A percentile compares a stretch with the other conserved stretches of the same genome.
Evolutionary conservation across 257 asterid genomes (phyloP).

Genomic region (Orobanche coerulescens): DNA sequence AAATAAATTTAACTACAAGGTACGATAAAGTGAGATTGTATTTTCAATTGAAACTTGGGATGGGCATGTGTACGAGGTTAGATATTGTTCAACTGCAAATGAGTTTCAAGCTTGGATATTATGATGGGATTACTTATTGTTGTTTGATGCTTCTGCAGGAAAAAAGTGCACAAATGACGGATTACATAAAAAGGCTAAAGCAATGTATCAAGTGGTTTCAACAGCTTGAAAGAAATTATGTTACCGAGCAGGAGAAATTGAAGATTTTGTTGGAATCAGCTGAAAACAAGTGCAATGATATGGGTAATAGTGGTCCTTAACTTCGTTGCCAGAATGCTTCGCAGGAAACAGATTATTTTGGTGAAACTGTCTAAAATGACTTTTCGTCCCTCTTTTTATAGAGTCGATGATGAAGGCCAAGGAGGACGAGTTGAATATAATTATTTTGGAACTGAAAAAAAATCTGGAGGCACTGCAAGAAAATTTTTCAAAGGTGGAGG

Average conservation of each 20-base stretch:
- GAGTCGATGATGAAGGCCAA: constrained; percentile 70
- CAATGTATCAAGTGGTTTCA: constrained; percentile 81
- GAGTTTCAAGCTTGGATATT: constrained; percentile 7
- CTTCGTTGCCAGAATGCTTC: neutral
- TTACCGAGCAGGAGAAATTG: constrained; percentile 44
- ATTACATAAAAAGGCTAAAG: constrained; percentile 62
- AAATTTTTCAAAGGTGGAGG: constrained; percentile 60
- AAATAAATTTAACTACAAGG: constrained; percentile 51
- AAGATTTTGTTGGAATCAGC: constrained; percentile 54
- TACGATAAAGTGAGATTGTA: constrained; percentile 13
- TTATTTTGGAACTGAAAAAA: constrained; percentile 66
- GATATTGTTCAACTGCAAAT: neutral
- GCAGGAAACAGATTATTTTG: neutral
- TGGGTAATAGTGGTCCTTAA: constrained; percentile 34
- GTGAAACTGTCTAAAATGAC: neutral
- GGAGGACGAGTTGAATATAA: constrained; percentile 69
- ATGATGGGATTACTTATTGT: neutral
- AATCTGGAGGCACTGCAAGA: constrained; percentile 59
- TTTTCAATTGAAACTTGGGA: constrained; percentile 12
- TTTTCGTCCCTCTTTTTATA: constrained; percentile 22
- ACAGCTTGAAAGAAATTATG: constrained; percentile 60
- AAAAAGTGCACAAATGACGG: constrained; percentile 61
- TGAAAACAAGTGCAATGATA: constrained; percentile 53
- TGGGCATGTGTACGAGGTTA: neutral
- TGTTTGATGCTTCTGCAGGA: constrained; percentile 43